Percentiles rank a stretch among this genome's conserved stretches.
These are phyloP conservation scores for Pseudogymnoascus destructans DNA, from an alignment of 2,329 filamentous ascomycete species.

Conservation along the genomic window DNA sequence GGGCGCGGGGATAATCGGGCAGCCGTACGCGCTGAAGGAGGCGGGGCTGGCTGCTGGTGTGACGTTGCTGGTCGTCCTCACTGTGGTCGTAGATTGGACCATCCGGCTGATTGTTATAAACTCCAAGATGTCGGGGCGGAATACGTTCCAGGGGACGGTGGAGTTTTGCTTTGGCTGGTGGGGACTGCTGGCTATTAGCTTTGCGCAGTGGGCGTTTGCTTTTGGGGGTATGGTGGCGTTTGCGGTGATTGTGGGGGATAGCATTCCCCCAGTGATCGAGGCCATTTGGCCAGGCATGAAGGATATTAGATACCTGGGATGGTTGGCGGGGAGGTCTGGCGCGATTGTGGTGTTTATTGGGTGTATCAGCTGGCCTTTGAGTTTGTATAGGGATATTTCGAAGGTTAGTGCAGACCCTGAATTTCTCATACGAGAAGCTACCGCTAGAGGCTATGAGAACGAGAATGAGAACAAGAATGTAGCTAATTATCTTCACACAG, in stretches of 20 bases:
- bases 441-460: neutral
- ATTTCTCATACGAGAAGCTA: neutral
- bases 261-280: conserved; percentile 77
- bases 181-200: conserved; percentile 72
- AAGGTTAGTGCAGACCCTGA: conserved; percentile 47
- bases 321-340: conserved; percentile 67
- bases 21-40: conserved; percentile 92
- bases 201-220: conserved; percentile 96
- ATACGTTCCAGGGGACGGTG: conserved; percentile 91
- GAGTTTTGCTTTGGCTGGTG: conserved; percentile 85
- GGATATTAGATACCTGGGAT: conserved; percentile 62
- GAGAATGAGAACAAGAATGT: neutral
- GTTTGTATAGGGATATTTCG: conserved; percentile 89
- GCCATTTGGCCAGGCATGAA: conserved; percentile 68
- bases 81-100: conserved; percentile 87
- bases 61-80: conserved; percentile 64
- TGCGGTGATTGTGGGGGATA: conserved; percentile 92
- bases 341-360: conserved; percentile 82
- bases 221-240: conserved; percentile 99
- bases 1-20: conserved; percentile 60
- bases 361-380: conserved; percentile 79
- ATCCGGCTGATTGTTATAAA: conserved; percentile 95
- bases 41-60: conserved; percentile 75
- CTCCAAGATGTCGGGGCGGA: conserved; percentile 86
- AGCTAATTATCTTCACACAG: conserved; percentile 33